Conservation (phyloP, 768 basidiomycete genomes). For the Kwoniella europaea region DNA sequence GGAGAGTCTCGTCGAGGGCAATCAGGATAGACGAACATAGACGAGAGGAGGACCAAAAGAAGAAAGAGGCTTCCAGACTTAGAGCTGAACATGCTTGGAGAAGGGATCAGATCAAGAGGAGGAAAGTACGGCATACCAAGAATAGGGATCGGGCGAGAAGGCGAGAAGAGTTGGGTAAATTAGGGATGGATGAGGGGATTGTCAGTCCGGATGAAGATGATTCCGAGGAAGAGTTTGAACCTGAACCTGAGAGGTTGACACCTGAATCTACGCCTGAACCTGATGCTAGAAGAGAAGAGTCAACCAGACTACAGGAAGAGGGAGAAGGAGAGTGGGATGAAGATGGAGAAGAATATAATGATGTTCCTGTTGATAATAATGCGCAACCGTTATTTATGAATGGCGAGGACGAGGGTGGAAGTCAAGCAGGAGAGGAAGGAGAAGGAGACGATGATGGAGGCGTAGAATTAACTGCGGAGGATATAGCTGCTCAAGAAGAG, state of each 20-base stretch:
- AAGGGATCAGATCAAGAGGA: constrained; percentile 19
- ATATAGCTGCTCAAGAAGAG: constrained; percentile 16
- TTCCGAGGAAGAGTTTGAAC: constrained; percentile 43
- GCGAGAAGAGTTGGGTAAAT: constrained; percentile 17
- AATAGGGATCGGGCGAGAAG: constrained; percentile 19
- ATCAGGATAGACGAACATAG: constrained; percentile 24
- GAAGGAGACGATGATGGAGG: constrained; percentile 6
- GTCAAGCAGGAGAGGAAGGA: constrained; percentile 6
- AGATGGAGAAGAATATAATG: constrained; percentile 22
- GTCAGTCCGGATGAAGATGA: constrained; percentile 39
- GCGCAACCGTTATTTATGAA: not conserved
- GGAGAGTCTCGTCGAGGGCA: constrained; percentile 29
- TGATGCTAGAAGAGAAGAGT: constrained; percentile 11
- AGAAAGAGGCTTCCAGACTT: constrained; percentile 8
- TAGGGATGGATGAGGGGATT: constrained; percentile 10
- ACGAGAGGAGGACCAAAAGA: constrained; percentile 13
- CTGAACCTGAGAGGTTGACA: constrained; percentile 42
- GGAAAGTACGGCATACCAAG: constrained; percentile 22
- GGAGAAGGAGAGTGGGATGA: constrained; percentile 20
- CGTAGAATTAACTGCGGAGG: not conserved
- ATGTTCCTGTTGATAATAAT: constrained; percentile 11
- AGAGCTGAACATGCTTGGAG: constrained; percentile 14
- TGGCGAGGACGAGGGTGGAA: not conserved
- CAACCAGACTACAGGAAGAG: constrained; percentile 1
- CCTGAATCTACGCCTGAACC: constrained; percentile 37